Conservation (phyloP, 2,329 filamentous ascomycete genomes). For the Neofusicoccum ribis region DNA sequence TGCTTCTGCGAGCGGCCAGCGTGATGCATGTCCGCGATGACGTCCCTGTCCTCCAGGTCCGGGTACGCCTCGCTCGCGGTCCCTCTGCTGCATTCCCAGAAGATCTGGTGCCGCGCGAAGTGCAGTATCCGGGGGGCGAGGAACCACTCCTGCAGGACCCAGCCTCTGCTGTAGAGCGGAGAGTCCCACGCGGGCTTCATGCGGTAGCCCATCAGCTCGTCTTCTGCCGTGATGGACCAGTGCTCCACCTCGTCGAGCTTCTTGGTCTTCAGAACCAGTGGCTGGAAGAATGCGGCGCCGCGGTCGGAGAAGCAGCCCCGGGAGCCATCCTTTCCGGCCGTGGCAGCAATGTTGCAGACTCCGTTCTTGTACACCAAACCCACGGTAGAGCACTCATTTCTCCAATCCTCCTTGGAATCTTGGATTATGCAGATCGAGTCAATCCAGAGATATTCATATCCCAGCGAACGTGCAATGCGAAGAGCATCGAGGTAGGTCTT, state of each 20-base stretch:
- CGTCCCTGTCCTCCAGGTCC: no score
- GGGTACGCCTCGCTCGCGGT: neutral
- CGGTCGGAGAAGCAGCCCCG: neutral
- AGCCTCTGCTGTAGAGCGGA: constrained; percentile 18
- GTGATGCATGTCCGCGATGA: no score
- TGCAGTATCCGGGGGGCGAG: constrained; percentile 26
- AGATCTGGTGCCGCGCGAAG: constrained; percentile 25
- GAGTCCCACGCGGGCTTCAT: no score
- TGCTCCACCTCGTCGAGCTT: no score
- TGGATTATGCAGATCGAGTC: constrained; percentile 22
- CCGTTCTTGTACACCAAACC: neutral
- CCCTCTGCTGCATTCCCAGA: constrained; percentile 25
- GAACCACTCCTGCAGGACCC: constrained; percentile 30
- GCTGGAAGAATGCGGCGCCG: no score
- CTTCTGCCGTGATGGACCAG: no score
- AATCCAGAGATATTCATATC: neutral
- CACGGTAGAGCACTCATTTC: neutral
- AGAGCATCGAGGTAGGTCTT: neutral
- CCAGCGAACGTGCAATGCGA: neutral
- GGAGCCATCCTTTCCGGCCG: neutral
- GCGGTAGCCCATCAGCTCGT: no score
- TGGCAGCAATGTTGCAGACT: neutral
- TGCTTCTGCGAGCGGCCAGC: no score
- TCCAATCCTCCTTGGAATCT: neutral
- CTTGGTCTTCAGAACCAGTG: neutral